Evolutionary conservation across 2,329 filamentous ascomycete species (phyloP), one percentile per base, ranked within the genome.

Genomic region (Ophiostoma populinum): DNA sequence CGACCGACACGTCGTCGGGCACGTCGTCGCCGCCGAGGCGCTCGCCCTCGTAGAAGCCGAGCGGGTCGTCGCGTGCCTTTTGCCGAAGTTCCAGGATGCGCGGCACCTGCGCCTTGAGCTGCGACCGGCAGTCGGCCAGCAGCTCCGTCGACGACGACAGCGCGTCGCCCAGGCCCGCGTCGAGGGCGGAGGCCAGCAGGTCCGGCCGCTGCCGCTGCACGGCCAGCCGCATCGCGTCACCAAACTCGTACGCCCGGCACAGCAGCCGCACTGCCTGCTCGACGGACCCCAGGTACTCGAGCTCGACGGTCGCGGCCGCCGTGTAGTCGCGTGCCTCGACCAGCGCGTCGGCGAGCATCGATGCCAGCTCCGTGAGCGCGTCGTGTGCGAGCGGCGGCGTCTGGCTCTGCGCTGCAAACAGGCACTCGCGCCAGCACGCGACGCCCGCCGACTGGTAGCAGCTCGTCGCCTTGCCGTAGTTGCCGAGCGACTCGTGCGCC

Each of bases 1-100:
- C 90, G 2, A 98, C 64, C 2, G 83, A 93, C 33, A 98, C 67
- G 55, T 98, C 86, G 51, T 98, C 90, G 0, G 87, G 90, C 5
- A 56, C 62, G 37, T 69, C 75, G 2, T 55, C 59, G 22, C 42
- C 46, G 12, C 44, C 45, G 8, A 41, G 41, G 5, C 70, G 62
- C 46, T 85, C 79, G 36, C 82, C 82, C 45, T 90, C 83, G 55
- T 82, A 92, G 58, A 92, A 94, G 3, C 78, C 77, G 21, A 94
- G 62, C 0, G 90, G 90, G 47, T 98, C 85, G 43, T 81, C 74
- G 25, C 69, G 67, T 36, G 92, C 92, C 50, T 82, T 86, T 35
- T 64, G 61, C 1, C 87, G 75, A 18, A 98, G 67, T 51, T 94
- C 87, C 6, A 66, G 63, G 42, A 98, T 74, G 13, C 90, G 78